phyloP scores from a whole-genome alignment of 345 rosid genomes.

The Salix brachista region DNA sequence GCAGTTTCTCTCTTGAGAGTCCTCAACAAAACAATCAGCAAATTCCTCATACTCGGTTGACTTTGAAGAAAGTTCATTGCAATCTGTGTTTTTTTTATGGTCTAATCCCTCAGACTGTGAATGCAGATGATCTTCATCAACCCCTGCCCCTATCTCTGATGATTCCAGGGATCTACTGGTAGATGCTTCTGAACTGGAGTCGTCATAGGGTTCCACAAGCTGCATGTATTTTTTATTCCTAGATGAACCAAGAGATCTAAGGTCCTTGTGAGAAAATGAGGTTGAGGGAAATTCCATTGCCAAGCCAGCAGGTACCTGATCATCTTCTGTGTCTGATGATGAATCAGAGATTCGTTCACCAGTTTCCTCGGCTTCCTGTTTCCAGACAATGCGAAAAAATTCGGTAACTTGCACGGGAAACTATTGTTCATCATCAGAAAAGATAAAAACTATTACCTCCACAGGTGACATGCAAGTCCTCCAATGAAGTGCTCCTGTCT shows the following conservation, averaged over 20 bases:
- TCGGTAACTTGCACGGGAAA: not conserved
- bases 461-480: slow-evolving; percentile 40
- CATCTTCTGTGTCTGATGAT: slow-evolving; percentile 24
- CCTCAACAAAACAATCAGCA: slow-evolving; percentile 21
- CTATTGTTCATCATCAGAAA: not conserved
- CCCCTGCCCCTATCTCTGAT: slow-evolving; percentile 4
- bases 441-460: slow-evolving; percentile 35
- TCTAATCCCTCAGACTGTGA: slow-evolving; percentile 11
- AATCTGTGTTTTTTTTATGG: not conserved
- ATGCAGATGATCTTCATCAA: slow-evolving; percentile 12
- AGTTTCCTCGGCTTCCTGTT: slow-evolving; percentile 51
- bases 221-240: slow-evolving; percentile 11
- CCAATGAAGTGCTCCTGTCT: slow-evolving; percentile 13
- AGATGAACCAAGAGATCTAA: slow-evolving; percentile 2
- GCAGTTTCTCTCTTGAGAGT: slow-evolving; percentile 20
- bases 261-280: not conserved
- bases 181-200: slow-evolving; percentile 15
- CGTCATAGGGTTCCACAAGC: slow-evolving; percentile 27
- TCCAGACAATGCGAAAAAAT: not conserved
- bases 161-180: slow-evolving; percentile 23
- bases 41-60: not conserved
- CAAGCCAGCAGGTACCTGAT: not conserved
- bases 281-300: slow-evolving; percentile 9
- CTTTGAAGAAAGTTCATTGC: slow-evolving; percentile 11
- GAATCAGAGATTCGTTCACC: slow-evolving; percentile 25